Evolutionary conservation across 176 grass and related monocot species (phyloP).

Genomic region (Carex pumila): DNA sequence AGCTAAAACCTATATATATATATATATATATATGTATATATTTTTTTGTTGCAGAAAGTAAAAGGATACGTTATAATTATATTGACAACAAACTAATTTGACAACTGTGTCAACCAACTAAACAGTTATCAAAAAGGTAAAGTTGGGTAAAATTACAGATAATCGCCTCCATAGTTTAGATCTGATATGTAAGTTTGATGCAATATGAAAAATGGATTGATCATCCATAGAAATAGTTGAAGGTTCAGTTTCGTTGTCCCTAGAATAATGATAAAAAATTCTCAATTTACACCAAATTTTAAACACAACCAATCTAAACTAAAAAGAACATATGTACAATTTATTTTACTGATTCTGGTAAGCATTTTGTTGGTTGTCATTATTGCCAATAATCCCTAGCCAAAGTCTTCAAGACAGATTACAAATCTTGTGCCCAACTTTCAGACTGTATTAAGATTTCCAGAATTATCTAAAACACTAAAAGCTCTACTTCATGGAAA

Average conservation of each 20-base stretch:
- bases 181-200: background rate
- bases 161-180: background rate
- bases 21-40: too few relatives aligned
- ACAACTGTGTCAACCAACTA: background rate
- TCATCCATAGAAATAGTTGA: background rate
- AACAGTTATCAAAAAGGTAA: background rate
- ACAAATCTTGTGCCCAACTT: too few relatives aligned
- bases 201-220: too few relatives aligned
- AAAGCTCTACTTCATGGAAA: too few relatives aligned
- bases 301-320: background rate
- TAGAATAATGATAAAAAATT: background rate
- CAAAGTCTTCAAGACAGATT: too few relatives aligned
- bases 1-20: too few relatives aligned
- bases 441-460: too few relatives aligned
- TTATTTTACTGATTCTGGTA: too few relatives aligned
- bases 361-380: too few relatives aligned
- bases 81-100: background rate
- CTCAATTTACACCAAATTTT: background rate
- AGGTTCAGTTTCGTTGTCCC: background rate
- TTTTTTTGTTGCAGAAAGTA: background rate
- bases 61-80: background rate
- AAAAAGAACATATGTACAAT: too few relatives aligned
- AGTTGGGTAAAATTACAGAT: background rate
- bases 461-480: too few relatives aligned
- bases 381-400: too few relatives aligned